phyloP scores from a whole-genome alignment of 2,329 filamentous ascomycete genomes.

The Nigrograna mackinnonii region DNA sequence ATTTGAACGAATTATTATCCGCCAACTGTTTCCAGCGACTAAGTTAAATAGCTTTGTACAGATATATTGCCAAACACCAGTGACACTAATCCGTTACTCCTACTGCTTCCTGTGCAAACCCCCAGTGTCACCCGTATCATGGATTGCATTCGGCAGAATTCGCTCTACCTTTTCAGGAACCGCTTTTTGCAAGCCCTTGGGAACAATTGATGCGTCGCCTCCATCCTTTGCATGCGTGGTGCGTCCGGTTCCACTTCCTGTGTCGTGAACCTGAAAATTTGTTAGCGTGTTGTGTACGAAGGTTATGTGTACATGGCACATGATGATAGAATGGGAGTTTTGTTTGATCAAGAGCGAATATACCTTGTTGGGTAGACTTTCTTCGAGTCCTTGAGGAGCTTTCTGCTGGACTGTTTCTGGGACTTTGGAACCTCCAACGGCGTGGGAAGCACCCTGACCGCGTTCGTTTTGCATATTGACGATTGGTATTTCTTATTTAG shows the following conservation, averaged over 20 bases:
- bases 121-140: conserved; percentile 45
- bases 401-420: conserved; percentile 44
- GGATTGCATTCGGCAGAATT: conserved; percentile 47
- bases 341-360: conserved; percentile 2
- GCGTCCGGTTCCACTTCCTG: conserved; percentile 37
- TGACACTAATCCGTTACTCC: too few relatives aligned
- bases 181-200: conserved; percentile 47
- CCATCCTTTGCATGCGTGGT: conserved; percentile 45
- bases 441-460: conserved; percentile 48
- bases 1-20: too few relatives aligned
- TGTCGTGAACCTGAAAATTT: conserved; percentile 38
- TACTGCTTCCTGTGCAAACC: too few relatives aligned
- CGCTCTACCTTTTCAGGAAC: conserved; percentile 50
- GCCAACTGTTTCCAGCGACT: too few relatives aligned
- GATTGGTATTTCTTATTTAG: too few relatives aligned
- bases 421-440: conserved; percentile 43
- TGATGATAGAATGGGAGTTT: too few relatives aligned
- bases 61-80: too few relatives aligned
- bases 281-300: neutral
- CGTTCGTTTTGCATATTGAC: conserved; percentile 33
- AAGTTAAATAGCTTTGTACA: too few relatives aligned
- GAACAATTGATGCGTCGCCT: conserved; percentile 43
- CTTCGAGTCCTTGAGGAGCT: conserved; percentile 42
- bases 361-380: conserved; percentile 43
- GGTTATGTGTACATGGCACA: too few relatives aligned